Evolutionary conservation across 257 asterid genomes (phyloP), one percentile per base, ranked within the genome.

Genomic region (Henckelia pumila): DNA sequence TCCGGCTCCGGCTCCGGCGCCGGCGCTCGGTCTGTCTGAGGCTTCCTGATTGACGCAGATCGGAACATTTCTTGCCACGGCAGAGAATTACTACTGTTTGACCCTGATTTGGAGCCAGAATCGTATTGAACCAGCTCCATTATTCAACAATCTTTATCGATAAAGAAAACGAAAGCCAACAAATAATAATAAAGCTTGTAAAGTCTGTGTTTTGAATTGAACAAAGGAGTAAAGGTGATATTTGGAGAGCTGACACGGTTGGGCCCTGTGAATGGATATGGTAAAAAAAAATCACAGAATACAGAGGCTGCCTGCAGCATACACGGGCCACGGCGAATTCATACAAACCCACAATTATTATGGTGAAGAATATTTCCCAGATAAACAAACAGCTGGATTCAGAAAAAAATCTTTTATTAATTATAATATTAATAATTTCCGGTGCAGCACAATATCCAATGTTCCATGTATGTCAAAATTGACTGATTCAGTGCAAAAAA

Each of bases 1-100:
- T 83, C 64, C 1, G 84, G 74, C 71, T 79, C 55, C 47, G 77
- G 67, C 58, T 63, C 65, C 49, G 76, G 69, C 32, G 84, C 63
- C 1, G 83, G 74, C 73, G 81, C 55, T 66, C 35, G 82, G 71
- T 37, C 22, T 53, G 82, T 86, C 63, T 73, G 88, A 32, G 97
- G 89, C 56, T 91, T 86, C 35, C 96, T 76, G 71, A 73, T 56
- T 24, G 99, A 91, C n/a, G 95, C 97, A 71, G 97, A 90, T 88
- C 95, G 75, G 78, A 90, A 90, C 99, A 94, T 94, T 61, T 94
- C 99, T 79, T 87, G 85, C 99, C 99, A 94, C 35, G 97, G 84
- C 3, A 82, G 83, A 52, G 79, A 76, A 28, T 71, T 71, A 52
- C 73, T 71, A 52, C 70, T 60, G 78, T 44, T 79, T 17, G 91